A percentile compares a stretch with the other conserved stretches of the same genome.
Evolutionary conservation across 2,329 filamentous ascomycete species (phyloP).

Genomic region (Beauveria sp.): DNA sequence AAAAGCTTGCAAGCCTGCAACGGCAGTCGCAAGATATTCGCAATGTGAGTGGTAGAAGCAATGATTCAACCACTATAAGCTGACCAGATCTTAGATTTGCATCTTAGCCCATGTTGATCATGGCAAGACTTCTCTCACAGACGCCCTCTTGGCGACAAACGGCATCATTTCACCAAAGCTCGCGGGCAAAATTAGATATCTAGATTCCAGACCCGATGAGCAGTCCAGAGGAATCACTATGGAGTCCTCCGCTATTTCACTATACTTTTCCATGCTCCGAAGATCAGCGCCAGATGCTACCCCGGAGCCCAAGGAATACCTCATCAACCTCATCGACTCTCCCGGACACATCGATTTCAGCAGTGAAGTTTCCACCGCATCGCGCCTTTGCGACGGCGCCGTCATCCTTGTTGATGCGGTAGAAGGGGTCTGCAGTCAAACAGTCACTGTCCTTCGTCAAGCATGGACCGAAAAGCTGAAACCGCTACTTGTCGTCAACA

Average conservation of each 20-base stretch:
- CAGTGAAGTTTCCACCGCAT: conserved; percentile 94
- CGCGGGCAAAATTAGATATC: conserved; percentile 94
- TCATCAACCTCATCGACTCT: conserved; percentile 96
- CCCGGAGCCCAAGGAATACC: conserved; percentile 73
- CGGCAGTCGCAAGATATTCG: conserved; percentile 79
- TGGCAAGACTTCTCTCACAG: conserved; percentile 95
- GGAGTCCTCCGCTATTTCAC: conserved; percentile 96
- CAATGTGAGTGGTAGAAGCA: conserved; percentile 58
- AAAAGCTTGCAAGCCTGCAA: conserved; percentile 87
- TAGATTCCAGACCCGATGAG: conserved; percentile 93
- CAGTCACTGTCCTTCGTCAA: conserved; percentile 90
- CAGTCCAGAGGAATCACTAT: conserved; percentile 97
- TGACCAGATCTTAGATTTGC: conserved; percentile 59
- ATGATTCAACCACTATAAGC: conserved; percentile 12
- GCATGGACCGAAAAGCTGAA: conserved; percentile 95
- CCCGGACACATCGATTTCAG: conserved; percentile 98
- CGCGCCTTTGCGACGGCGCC: conserved; percentile 86
- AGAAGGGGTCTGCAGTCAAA: conserved; percentile 97
- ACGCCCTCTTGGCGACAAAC: conserved; percentile 94
- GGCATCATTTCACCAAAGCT: conserved; percentile 98
- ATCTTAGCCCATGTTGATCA: conserved; percentile 96
- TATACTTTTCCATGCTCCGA: conserved; percentile 88
- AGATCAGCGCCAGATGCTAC: conserved; percentile 59
- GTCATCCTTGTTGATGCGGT: conserved; percentile 93
- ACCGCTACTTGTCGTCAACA: conserved; percentile 92